Percentiles rank a stretch among this genome's conserved stretches.
phyloP scores from a whole-genome alignment of 2,329 filamentous ascomycete species.

The Dactylellina leptospora region DNA sequence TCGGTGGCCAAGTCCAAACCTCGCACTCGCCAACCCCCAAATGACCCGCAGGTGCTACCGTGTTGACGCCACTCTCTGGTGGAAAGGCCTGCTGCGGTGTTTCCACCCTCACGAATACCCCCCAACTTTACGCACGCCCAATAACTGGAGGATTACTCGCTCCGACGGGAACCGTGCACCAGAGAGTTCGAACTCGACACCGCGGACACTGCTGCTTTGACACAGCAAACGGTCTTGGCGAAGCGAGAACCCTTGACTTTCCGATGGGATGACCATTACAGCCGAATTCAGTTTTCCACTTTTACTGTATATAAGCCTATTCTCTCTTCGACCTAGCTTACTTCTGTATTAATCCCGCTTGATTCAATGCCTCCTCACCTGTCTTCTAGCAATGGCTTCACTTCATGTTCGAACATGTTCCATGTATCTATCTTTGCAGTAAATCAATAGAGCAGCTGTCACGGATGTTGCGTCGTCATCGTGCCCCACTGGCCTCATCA shows the following conservation, averaged over 20 bases:
- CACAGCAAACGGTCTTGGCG: slow-evolving; percentile 50
- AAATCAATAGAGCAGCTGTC: too few relatives aligned
- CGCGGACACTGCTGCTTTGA: slow-evolving; percentile 39
- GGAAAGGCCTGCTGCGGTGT: slow-evolving; percentile 53
- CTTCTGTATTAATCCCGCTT: too few relatives aligned
- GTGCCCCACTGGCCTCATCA: neutral
- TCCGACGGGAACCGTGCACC: slow-evolving; percentile 52
- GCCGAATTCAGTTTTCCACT: slow-evolving; percentile 9
- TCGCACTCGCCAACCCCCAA: slow-evolving; percentile 36
- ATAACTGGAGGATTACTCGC: slow-evolving; percentile 46
- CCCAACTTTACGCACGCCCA: slow-evolving; percentile 52
- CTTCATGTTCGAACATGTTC: too few relatives aligned
- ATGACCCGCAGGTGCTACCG: slow-evolving; percentile 52
- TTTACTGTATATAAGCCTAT: too few relatives aligned
- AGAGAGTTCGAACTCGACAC: slow-evolving; percentile 54
- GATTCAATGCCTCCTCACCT: too few relatives aligned
- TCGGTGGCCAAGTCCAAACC: slow-evolving; percentile 49
- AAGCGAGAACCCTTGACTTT: slow-evolving; percentile 53
- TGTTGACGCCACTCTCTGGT: slow-evolving; percentile 54
- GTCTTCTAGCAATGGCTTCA: too few relatives aligned
- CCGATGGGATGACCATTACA: slow-evolving; percentile 52
- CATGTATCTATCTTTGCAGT: too few relatives aligned
- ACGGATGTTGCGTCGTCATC: slow-evolving; percentile 4
- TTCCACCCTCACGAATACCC: slow-evolving; percentile 53
- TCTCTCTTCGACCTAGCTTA: too few relatives aligned